These are phyloP conservation scores for Pleurotus pulmonarius DNA, from an alignment of 768 basidiomycete species.

Conservation along the genomic window DNA sequence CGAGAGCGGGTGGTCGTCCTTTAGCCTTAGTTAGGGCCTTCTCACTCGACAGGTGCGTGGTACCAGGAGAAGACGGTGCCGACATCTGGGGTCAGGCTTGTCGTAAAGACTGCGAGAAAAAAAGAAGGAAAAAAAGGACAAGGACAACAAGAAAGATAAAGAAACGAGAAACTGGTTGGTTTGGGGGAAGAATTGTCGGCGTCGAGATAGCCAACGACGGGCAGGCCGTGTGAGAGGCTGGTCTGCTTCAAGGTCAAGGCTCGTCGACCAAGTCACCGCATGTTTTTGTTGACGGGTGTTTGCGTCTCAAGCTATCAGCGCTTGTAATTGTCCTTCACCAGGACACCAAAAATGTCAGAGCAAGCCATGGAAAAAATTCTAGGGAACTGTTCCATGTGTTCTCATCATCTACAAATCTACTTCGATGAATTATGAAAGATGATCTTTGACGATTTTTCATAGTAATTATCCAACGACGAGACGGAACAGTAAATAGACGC, in stretches of 20 bases:
- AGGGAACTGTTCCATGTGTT: too few relatives aligned
- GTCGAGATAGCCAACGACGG: constrained; percentile 11
- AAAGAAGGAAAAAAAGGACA: constrained; percentile 16
- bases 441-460: too few relatives aligned
- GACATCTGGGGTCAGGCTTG: constrained; percentile 7
- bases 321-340: too few relatives aligned
- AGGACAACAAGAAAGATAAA: constrained; percentile 20
- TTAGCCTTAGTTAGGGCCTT: constrained; percentile 37
- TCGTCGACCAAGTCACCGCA: constrained; percentile 28
- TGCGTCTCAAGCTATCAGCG: constrained; percentile 14
- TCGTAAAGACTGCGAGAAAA: constrained; percentile 18
- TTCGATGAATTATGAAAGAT: too few relatives aligned
- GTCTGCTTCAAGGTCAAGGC: constrained; percentile 15
- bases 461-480: too few relatives aligned
- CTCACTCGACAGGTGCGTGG: constrained; percentile 29
- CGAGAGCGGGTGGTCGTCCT: constrained; percentile 52
- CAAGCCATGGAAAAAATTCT: too few relatives aligned
- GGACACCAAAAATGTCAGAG: too few relatives aligned
- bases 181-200: constrained; percentile 10
- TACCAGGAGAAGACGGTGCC: constrained; percentile 27
- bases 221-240: constrained; percentile 12
- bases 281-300: constrained; percentile 34
- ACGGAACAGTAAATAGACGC: too few relatives aligned
- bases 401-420: too few relatives aligned
- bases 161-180: constrained; percentile 13